Evolutionary conservation across 2,329 filamentous ascomycete species (phyloP), one percentile per base, ranked within the genome.

Genomic region (Alternaria solani): DNA sequence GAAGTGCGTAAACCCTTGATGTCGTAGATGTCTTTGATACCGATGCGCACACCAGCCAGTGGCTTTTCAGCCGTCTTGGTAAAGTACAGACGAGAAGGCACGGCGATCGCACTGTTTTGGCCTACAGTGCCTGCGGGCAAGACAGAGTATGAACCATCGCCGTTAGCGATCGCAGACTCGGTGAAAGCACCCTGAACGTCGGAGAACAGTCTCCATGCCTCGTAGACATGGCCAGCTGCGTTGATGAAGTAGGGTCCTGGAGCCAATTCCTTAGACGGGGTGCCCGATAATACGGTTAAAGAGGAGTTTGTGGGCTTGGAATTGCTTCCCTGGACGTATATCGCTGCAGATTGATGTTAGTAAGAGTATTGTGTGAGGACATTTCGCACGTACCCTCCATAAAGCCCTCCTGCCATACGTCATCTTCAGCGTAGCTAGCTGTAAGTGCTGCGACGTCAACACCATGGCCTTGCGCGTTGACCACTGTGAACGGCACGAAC

Each of bases 21-120:
- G 62, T 88, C 53, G 86, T 81, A 23, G 85, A 89, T 12, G 86
- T 90, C 88, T 71, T 90, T 91, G 55, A 90, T 81, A 0, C 83
- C 87, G 0, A 90, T 72, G 18, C 88, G 87, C 0, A 89, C 87
- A 8, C 88, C 88, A 5, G 86, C 84, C 0, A 90, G 79, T 79
- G 83, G 48, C 85, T 79, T 30, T 79, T 82, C 78, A 0, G 74
- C 67, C 0, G 84, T 86, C 46, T 80, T 83, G 2, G 80, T 83
- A 78, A 25, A 85, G 75, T 16, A 82, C 75, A 20, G 71, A 73
- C 88, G 81, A 7, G 87, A 89, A 4, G 87, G 87, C 0, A 90
- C 88, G 4, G 69, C 69, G 25, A 72, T 57, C 5, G 70, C 67
- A 79, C 82, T 49, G 83, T 79, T 32, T 78, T 82, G 70, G 18